A percentile compares a stretch with the other conserved stretches of the same genome.
Conservation (phyloP, 306 rosid genomes). For the Trifolium fragiferum region DNA sequence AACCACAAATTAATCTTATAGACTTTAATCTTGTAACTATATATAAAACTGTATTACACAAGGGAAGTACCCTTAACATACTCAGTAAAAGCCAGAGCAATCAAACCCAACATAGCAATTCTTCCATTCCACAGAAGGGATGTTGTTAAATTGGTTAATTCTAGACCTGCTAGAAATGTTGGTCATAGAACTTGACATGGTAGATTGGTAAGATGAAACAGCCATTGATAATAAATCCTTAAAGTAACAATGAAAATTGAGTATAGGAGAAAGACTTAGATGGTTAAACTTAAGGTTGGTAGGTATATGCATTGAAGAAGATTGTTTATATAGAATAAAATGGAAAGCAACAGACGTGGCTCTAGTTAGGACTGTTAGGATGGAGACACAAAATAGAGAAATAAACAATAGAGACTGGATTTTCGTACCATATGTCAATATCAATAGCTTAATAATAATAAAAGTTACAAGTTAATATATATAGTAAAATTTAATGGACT, state of each 20-base stretch:
- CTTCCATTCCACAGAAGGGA: conserved; percentile 77
- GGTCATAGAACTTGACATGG: conserved; percentile 41
- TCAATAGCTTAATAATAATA: no score
- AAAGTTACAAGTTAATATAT: no score
- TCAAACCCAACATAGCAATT: conserved; percentile 82
- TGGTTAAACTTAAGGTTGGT: background rate
- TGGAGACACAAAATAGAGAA: no score
- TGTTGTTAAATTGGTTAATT: conserved; percentile 39
- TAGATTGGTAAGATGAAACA: conserved; percentile 53
- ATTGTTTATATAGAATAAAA: conserved; percentile 41
- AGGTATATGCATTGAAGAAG: background rate
- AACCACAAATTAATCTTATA: background rate
- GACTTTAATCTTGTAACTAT: background rate
- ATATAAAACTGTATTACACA: conserved; percentile 25
- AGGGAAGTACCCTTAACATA: conserved; percentile 74
- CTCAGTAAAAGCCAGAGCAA: conserved; percentile 77
- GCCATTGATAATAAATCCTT: conserved; percentile 46
- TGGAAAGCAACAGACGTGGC: no score
- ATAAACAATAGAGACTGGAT: no score
- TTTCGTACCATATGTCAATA: no score
- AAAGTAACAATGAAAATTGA: background rate
- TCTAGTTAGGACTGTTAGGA: no score
- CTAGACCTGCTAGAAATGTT: conserved; percentile 31
- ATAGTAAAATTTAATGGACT: no score
- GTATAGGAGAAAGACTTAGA: no score